Conservation (phyloP, 2,329 filamentous ascomycete genomes). For the Neopestalotiopsis clavispora region DNA sequence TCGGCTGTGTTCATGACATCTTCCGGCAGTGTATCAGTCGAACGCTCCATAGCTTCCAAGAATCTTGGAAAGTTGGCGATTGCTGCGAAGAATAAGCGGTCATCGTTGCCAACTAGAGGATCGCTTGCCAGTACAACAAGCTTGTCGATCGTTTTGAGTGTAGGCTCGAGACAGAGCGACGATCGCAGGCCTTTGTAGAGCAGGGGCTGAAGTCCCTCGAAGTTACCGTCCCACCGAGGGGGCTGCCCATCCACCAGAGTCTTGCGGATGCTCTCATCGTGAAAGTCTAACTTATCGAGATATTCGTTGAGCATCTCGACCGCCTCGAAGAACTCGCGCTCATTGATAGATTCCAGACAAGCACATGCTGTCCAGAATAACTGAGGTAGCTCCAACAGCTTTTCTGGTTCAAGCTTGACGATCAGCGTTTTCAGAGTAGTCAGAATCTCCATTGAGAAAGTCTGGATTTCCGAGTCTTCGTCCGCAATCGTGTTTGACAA, state of each 20-base stretch:
- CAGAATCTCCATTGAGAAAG: slow-evolving; percentile 96
- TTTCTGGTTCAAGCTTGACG: slow-evolving; percentile 76
- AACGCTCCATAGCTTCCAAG: slow-evolving; percentile 76
- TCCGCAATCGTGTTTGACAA: slow-evolving; percentile 97
- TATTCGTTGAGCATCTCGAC: slow-evolving; percentile 90
- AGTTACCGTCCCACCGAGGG: slow-evolving; percentile 84
- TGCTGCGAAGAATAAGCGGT: slow-evolving; percentile 82
- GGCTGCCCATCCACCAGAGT: slow-evolving; percentile 81
- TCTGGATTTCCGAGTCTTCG: slow-evolving; percentile 91
- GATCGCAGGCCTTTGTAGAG: slow-evolving; percentile 93
- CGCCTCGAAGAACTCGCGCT: slow-evolving; percentile 90
- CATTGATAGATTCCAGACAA: slow-evolving; percentile 95
- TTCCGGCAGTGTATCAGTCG: slow-evolving; percentile 55
- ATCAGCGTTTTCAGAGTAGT: slow-evolving; percentile 94
- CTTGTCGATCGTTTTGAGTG: slow-evolving; percentile 77
- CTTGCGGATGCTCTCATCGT: slow-evolving; percentile 69
- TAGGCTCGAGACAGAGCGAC: slow-evolving; percentile 78
- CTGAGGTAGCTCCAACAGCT: slow-evolving; percentile 88
- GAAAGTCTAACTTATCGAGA: slow-evolving; percentile 82
- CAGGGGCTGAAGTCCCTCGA: slow-evolving; percentile 84
- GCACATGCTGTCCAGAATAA: slow-evolving; percentile 98
- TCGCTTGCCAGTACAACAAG: slow-evolving; percentile 81
- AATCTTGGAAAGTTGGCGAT: slow-evolving; percentile 91
- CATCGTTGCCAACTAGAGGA: slow-evolving; percentile 79
- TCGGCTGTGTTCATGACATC: slow-evolving; percentile 67